Evolutionary conservation across 805 yeast genomes (phyloP).

Genomic region (Metschnikowia kofuensis): DNA sequence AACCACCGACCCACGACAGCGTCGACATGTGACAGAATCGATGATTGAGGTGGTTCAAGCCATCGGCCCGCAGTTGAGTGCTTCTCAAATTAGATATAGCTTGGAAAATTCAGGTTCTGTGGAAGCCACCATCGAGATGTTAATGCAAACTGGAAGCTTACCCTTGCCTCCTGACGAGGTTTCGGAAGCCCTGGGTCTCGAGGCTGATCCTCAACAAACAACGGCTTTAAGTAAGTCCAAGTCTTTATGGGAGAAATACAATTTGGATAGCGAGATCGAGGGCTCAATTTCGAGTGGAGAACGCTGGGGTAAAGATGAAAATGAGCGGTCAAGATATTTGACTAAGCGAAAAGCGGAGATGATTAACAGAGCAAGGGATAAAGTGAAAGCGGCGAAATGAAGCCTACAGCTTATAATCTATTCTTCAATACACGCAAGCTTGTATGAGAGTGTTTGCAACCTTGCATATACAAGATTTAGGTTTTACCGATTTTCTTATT

Average conservation of each 20-base stretch:
- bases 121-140: slow-evolving; percentile 73
- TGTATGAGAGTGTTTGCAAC: too few species aligned
- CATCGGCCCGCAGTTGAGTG: slow-evolving; percentile 70
- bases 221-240: slow-evolving; percentile 2
- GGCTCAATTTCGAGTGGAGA: slow-evolving; percentile 6
- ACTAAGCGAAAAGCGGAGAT: slow-evolving; percentile 36
- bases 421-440: too few species aligned
- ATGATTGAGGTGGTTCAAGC: slow-evolving; percentile 88
- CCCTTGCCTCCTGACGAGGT: slow-evolving; percentile 33
- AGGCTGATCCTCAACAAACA: neutral
- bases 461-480: too few species aligned
- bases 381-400: slow-evolving; percentile 44
- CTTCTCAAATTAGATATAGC: slow-evolving; percentile 69
- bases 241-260: slow-evolving; percentile 42
- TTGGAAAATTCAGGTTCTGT: slow-evolving; percentile 77
- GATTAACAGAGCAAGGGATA: slow-evolving; percentile 42
- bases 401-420: neutral
- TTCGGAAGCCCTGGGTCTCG: neutral
- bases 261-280: slow-evolving; percentile 26
- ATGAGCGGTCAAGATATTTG: slow-evolving; percentile 15
- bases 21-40: slow-evolving; percentile 54
- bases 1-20: slow-evolving; percentile 16
- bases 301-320: slow-evolving; percentile 25
- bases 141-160: slow-evolving; percentile 56
- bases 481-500: too few species aligned